Evolutionary conservation across 2,329 filamentous ascomycete species (phyloP).

Genomic region (Myriosclerotinia scirpicola): DNA sequence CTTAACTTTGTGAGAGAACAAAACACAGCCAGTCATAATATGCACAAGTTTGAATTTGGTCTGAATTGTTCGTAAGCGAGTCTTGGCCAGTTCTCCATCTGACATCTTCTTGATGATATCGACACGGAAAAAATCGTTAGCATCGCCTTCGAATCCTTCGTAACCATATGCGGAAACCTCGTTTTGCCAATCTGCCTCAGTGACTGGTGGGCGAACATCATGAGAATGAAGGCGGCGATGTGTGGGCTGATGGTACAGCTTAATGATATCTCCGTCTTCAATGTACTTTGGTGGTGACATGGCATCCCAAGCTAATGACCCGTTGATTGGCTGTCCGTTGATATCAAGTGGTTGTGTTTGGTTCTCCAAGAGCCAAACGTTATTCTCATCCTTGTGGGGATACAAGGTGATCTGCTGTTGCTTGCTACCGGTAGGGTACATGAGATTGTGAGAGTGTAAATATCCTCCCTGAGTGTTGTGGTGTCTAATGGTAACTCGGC

Average conservation of each 20-base stretch:
- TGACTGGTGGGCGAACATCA: conserved; percentile 83
- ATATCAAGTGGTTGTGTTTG: conserved; percentile 84
- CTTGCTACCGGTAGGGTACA: conserved; percentile 97
- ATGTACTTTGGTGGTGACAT: conserved; percentile 65
- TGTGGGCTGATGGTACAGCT: conserved; percentile 80
- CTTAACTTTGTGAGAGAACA: conserved; percentile 99
- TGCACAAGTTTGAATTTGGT: conserved; percentile 96
- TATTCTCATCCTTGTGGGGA: conserved; percentile 99
- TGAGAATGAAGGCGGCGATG: conserved; percentile 93
- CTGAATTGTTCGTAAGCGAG: conserved; percentile 87
- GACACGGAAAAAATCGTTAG: conserved; percentile 91
- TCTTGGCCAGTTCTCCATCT: conserved; percentile 73
- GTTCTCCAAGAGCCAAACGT: conserved; percentile 91
- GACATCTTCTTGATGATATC: conserved; percentile 94
- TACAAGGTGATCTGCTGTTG: conserved; percentile 99
- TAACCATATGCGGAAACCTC: conserved; percentile 97
- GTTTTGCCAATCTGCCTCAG: conserved; percentile 90
- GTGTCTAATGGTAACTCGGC: conserved; percentile 82
- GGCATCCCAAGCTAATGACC: conserved; percentile 80
- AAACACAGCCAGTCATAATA: conserved; percentile 91
- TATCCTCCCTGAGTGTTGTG: conserved; percentile 98
- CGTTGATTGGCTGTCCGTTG: conserved; percentile 74
- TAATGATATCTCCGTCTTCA: conserved; percentile 76
- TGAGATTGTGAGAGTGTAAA: conserved; percentile 91
- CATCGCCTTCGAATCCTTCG: conserved; percentile 93